These are phyloP conservation scores for Cylindrotheca fusiformis DNA, from an alignment of 108 stramenopile species.

Conservation along the genomic window DNA sequence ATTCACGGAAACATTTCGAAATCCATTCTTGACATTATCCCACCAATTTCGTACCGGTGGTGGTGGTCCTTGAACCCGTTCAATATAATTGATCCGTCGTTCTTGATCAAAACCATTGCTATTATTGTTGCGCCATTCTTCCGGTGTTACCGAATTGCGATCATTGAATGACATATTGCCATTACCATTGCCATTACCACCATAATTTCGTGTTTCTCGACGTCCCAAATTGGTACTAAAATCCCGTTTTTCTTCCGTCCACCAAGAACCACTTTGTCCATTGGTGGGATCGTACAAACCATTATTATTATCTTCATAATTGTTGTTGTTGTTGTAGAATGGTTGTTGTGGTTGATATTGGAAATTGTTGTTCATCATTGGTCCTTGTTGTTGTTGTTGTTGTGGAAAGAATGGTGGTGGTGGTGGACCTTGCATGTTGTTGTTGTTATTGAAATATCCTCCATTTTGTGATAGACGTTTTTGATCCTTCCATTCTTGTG, in stretches of 20 bases:
- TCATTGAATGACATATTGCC: background rate
- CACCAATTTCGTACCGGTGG: background rate
- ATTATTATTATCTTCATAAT: background rate
- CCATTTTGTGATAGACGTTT: too few species aligned
- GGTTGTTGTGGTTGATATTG: too few species aligned
- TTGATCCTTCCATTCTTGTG: background rate
- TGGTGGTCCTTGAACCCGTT: background rate
- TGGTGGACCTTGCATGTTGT: too few species aligned
- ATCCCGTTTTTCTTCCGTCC: background rate
- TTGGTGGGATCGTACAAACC: background rate
- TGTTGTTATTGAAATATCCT: too few species aligned
- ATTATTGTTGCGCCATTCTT: background rate
- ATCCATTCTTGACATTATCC: background rate
- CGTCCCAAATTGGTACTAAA: background rate
- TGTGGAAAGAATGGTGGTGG: too few species aligned
- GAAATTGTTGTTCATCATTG: too few species aligned
- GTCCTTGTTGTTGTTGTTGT: too few species aligned
- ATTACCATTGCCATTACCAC: background rate
- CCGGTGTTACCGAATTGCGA: background rate
- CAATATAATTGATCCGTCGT: background rate
- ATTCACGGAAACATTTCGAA: background rate
- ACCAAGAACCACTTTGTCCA: background rate
- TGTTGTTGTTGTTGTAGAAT: constrained; percentile 2
- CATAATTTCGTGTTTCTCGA: background rate
- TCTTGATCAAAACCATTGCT: background rate